Percentiles rank a stretch among this genome's conserved stretches.
Conservation (phyloP, 305 asterid species). For the Solanum hybrid region DNA sequence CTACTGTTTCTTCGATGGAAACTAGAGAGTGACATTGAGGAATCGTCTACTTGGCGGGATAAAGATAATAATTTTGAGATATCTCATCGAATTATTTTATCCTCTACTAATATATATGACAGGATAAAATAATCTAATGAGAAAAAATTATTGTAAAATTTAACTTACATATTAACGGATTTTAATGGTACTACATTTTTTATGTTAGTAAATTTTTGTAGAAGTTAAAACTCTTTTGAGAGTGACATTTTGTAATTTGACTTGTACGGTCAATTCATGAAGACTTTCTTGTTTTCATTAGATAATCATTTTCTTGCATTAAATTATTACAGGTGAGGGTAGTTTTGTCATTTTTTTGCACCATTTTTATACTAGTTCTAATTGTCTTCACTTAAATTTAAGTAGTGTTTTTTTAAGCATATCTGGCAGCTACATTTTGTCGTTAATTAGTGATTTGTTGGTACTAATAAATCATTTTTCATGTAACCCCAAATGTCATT, state of each 20-base stretch:
- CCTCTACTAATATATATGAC: not conserved
- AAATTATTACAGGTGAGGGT: not conserved
- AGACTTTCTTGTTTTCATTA: constrained; percentile 18
- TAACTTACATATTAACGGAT: not conserved
- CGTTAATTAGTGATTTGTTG: not conserved
- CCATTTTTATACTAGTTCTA: not conserved
- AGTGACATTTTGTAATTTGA: constrained; percentile 12
- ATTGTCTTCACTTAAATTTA: not conserved
- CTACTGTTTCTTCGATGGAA: constrained; percentile 3
- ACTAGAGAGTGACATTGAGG: not conserved
- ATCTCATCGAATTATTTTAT: not conserved
- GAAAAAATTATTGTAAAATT: not conserved
- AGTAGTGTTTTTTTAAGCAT: not conserved
- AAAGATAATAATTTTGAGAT: not conserved
- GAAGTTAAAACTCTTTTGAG: not conserved
- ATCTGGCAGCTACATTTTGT: not conserved
- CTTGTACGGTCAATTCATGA: constrained; percentile 8
- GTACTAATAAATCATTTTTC: not conserved
- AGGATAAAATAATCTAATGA: not conserved
- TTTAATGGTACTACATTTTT: not conserved
- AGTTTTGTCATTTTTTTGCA: not conserved
- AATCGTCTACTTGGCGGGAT: not conserved
- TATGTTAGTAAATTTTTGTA: not conserved
- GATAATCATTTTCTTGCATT: not conserved
- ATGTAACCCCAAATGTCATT: not conserved